phyloP scores from a whole-genome alignment of 2,329 filamentous ascomycete species.

The Grosmannia clavigera region DNA sequence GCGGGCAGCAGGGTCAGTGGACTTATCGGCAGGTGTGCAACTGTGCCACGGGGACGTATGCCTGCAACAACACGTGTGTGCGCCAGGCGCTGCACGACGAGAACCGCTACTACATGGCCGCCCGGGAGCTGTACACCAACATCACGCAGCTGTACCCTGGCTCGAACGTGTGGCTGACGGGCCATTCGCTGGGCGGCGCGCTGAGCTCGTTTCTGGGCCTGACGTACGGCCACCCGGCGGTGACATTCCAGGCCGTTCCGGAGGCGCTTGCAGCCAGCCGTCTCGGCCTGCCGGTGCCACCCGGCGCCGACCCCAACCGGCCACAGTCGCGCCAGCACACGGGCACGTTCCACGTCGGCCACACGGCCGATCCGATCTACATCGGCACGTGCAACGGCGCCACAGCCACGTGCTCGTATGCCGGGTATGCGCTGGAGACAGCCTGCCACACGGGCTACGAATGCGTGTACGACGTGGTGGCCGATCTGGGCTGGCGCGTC shows the following conservation, averaged over 20 bases:
- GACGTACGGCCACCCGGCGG: slow-evolving; percentile 80
- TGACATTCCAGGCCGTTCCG: slow-evolving; percentile 87
- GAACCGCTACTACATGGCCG: slow-evolving; percentile 83
- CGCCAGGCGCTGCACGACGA: slow-evolving; percentile 62
- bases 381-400: slow-evolving; percentile 89
- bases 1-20: slow-evolving; percentile 81
- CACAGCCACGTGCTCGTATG: slow-evolving; percentile 78
- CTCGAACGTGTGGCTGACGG: slow-evolving; percentile 76
- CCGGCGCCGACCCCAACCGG: slow-evolving; percentile 57
- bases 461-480: slow-evolving; percentile 87
- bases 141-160: slow-evolving; percentile 79
- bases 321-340: slow-evolving; percentile 63
- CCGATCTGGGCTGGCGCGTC: slow-evolving; percentile 83
- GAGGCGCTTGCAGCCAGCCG: slow-evolving; percentile 79
- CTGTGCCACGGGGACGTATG: slow-evolving; percentile 76
- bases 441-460: slow-evolving; percentile 82
- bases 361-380: slow-evolving; percentile 87
- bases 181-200: slow-evolving; percentile 85
- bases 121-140: slow-evolving; percentile 81
- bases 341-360: slow-evolving; percentile 80
- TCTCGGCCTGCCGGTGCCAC: slow-evolving; percentile 74
- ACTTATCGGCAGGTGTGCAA: slow-evolving; percentile 89
- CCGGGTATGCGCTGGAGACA: slow-evolving; percentile 86
- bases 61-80: slow-evolving; percentile 88
- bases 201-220: slow-evolving; percentile 79